Evolutionary conservation across 805 yeast genomes (phyloP), one percentile per base, ranked within the genome.

Genomic region (Millerozyma acaciae): DNA sequence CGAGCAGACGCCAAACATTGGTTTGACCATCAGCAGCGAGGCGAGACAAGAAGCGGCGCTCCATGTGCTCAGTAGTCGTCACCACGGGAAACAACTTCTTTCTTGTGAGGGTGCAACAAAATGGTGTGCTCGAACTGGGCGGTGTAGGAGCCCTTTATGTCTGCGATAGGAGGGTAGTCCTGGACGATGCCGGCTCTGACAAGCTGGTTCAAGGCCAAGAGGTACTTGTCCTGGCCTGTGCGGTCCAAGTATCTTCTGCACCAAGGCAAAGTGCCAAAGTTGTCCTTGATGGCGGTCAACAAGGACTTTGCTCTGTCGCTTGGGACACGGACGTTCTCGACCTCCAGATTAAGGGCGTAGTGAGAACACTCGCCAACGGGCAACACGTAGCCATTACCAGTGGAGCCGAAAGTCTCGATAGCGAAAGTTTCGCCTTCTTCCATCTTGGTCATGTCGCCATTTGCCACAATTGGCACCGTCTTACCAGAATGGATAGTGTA

Each of bases 391-490:
- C 97, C 99, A 38, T 83, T 76, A 41, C 99, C 99, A 2, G 98
- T 93, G 27, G 96, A 76, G 8, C 98, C 98, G 53, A 93, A 93
- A 3, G 99, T 93, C 65, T 93, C 99, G 53, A 93, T 90, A 40
- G 99, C 99, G 69, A 86, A 90, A 2, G 87, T 81, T 60, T 93
- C 98, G 43, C 96, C 96, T 67, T 93, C 99, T 60, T 93, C 99
- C 96, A 93, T 90, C 72, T 90, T 90, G 8, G 97, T 93, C 59
- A 75, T 75, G 57, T 93, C 98, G 6, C 88, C 90, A 50, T 85
- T 85, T 50, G 89, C 83, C 21, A 93, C 95, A 50, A 93, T 93
- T 12, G 99, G 99, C 29, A 93, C 97, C 16, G 94, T 80, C 60
- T 93, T 93, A 43, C 96, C 97, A 26, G 89, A 93, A 60, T 93